Conservation (phyloP, 768 basidiomycete genomes). For the Kwoniella heveanensis region DNA sequence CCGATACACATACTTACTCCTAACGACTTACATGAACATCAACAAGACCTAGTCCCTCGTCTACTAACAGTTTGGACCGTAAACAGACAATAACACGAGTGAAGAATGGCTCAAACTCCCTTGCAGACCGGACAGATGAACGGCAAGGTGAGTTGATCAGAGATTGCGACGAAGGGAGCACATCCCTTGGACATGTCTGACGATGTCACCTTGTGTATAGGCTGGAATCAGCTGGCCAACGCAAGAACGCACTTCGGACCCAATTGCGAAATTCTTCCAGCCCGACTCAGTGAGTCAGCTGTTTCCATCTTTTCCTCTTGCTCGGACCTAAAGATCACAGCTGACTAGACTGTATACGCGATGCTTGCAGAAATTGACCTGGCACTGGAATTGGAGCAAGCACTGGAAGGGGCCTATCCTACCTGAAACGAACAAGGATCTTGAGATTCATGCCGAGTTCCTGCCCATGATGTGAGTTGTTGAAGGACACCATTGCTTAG, state of each 20-base stretch:
- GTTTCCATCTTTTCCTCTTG: no score
- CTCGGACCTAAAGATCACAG: no score
- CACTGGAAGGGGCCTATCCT: constrained; percentile 28
- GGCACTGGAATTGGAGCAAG: constrained; percentile 43
- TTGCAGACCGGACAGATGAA: neutral
- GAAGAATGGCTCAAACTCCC: neutral
- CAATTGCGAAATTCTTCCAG: constrained; percentile 44
- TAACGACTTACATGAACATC: no score
- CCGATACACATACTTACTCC: no score
- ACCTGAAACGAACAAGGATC: constrained; percentile 16
- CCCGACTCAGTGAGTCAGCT: constrained; percentile 36
- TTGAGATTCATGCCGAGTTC: constrained; percentile 25
- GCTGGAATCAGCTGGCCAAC: constrained; percentile 49
- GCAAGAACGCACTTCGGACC: constrained; percentile 45
- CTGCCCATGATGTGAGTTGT: constrained; percentile 29
- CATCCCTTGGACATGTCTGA: no score
- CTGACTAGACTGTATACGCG: neutral
- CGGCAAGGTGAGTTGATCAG: neutral
- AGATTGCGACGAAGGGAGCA: no score
- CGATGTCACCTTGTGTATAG: no score
- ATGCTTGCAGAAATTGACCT: constrained; percentile 34
- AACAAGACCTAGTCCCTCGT: no score
- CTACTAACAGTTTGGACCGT: neutral
- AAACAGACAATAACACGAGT: neutral
- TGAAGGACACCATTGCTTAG: neutral